These are phyloP conservation scores for Sonneratia caseolaris DNA, from an alignment of 345 rosid species.

Conservation along the genomic window DNA sequence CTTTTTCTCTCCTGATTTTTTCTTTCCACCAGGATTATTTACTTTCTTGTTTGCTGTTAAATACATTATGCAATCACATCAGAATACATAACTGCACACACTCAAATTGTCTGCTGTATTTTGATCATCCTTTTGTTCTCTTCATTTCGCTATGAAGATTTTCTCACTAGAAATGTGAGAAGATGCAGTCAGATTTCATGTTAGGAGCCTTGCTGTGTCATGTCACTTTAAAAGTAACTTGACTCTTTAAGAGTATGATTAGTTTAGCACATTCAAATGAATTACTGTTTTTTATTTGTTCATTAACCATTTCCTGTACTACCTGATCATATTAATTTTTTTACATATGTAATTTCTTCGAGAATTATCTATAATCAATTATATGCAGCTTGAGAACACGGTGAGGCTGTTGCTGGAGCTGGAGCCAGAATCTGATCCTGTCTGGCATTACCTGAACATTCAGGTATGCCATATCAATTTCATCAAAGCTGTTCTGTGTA, in stretches of 20 bases:
- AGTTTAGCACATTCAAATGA: not conserved
- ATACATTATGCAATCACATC: not conserved
- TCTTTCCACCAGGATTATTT: not conserved
- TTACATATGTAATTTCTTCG: not conserved
- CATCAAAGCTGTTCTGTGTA: constrained; percentile 12
- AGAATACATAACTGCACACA: too few species aligned
- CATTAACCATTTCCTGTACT: constrained; percentile 6
- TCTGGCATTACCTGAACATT: constrained; percentile 88
- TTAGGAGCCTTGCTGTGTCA: not conserved
- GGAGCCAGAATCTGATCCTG: constrained; percentile 96
- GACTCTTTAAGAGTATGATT: not conserved
- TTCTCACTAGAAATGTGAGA: not conserved
- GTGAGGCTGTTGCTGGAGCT: constrained; percentile 93
- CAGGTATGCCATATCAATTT: constrained; percentile 39
- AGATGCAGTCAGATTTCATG: not conserved
- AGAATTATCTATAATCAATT: constrained; percentile 2
- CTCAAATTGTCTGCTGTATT: not conserved
- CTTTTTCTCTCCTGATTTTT: not conserved
- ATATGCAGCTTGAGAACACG: constrained; percentile 82
- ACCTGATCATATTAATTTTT: not conserved
- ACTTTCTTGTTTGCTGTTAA: not conserved
- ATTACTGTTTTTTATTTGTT: not conserved
- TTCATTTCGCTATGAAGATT: not conserved
- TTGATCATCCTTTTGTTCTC: not conserved
- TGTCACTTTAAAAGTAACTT: not conserved